Evolutionary conservation across 768 basidiomycete species (phyloP), one percentile per base, ranked within the genome.

Genomic region (Tricholoma saponaceum): DNA sequence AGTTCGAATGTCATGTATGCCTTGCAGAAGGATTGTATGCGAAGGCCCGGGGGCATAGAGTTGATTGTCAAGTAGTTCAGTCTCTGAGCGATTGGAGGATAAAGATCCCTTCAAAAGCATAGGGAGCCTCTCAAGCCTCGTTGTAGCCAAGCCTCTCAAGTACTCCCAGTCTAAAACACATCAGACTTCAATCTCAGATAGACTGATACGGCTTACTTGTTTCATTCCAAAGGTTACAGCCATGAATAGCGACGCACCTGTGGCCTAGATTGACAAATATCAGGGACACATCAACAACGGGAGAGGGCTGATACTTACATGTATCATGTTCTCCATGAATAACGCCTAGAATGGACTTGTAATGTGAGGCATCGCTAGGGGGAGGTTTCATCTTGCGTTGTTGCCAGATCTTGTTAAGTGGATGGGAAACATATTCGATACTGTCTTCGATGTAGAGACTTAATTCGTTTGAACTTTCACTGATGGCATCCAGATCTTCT

Each of bases 311-410:
- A 33, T 33, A 47, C 54, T 22, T 46, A 32, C 54, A 66, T 23
- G 54, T 51, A 52, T 64, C 63, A 16, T n/a, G n/a, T n/a, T n/a
- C n/a, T n/a, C n/a, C n/a, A n/a, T n/a, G 51, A 23, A 58, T 30
- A 1, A 53, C 58, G 6, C 60, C 60, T 9, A 67, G 55, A 37
- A 67, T 59, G 13, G 64, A 61, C 25, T 33, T 58, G 64, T 64
- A 67, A 49, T 64, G 61, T 1, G 60, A 52, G 18, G 32, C 23
- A 35, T 64, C 52, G 12, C 28, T 44, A 18, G 58, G 39, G 6
- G 64, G 62, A 30, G 58, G 60, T 54, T 64, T 66, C 20, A 52
- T 41, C 46, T 62, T 64, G 35, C 66, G 60, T 54, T 58, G 59
- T 44, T 62, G 53, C 60, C 55, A 64, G 8, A 67, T 56, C 18